Conservation (phyloP, 108 stramenopile species). For the Discostella stelligeroides region DNA sequence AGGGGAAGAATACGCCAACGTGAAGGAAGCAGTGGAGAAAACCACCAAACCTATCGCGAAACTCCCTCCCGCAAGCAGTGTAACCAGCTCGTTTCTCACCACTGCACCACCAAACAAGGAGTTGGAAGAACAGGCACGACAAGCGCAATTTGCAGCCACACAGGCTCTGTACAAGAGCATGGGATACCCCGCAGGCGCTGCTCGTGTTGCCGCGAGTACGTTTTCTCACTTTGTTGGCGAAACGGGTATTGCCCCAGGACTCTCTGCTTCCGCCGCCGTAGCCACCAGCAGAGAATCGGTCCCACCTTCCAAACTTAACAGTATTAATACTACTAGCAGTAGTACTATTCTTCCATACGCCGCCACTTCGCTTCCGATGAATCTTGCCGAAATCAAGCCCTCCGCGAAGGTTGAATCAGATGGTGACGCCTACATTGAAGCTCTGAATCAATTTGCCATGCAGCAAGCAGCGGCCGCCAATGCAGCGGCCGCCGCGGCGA, state of each 20-base stretch:
- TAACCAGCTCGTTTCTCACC: background rate
- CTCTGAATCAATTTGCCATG: slow-evolving; percentile 32
- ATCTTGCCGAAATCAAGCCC: no score
- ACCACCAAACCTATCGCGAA: background rate
- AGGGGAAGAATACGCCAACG: background rate
- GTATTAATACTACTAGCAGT: no score
- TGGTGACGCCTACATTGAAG: slow-evolving; percentile 24
- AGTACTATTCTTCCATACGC: no score
- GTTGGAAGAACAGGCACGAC: slow-evolving; percentile 11
- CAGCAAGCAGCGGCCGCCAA: no score
- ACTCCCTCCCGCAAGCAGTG: background rate
- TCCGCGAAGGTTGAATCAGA: background rate
- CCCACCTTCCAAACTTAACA: no score
- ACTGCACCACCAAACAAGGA: background rate
- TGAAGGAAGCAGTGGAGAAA: background rate
- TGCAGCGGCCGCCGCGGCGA: no score
- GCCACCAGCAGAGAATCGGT: background rate
- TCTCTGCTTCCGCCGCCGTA: background rate
- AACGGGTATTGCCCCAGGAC: slow-evolving; percentile 1
- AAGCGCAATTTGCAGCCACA: slow-evolving; percentile 36
- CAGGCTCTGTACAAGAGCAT: slow-evolving; percentile 38
- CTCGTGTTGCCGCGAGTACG: slow-evolving; percentile 33
- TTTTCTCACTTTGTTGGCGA: slow-evolving; percentile 17
- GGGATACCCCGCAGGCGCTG: slow-evolving; percentile 40
- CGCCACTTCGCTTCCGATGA: no score